These are phyloP conservation scores for thale cress (Arabidopsis thaliana) DNA, from an alignment of 345 rosid genomes.

Conservation along the genomic window TAIR10.1 NC_003071.7:13619001-13619500, in stretches of 20 bases:
- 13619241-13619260: conserved; percentile 26
- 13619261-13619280: conserved; percentile 9
- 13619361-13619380: conserved; percentile 7
- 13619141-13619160: conserved; percentile 87
- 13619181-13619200: conserved; percentile 97
- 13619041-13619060: conserved; percentile 63
- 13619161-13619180: conserved; percentile 88
- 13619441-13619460: not conserved
- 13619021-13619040: conserved; percentile 17
- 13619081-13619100: conserved; percentile 96
- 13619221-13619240: conserved; percentile 49
- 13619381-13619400: not conserved
- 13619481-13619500: not conserved
- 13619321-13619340: not conserved
- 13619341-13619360: not conserved
- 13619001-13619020: conserved; percentile 33
- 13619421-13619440: conserved; percentile 12
- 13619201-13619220: conserved; percentile 98
- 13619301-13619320: conserved; percentile 4
- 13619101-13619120: conserved; percentile 65
- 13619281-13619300: conserved; percentile 19
- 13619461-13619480: not conserved
- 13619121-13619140: conserved; percentile 79
- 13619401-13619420: not conserved
- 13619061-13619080: conserved; percentile 82